These are phyloP conservation scores for Syncephalastrum monosporum DNA, from an alignment of 371 early-diverging fungal species.

Conservation along the genomic window DNA sequence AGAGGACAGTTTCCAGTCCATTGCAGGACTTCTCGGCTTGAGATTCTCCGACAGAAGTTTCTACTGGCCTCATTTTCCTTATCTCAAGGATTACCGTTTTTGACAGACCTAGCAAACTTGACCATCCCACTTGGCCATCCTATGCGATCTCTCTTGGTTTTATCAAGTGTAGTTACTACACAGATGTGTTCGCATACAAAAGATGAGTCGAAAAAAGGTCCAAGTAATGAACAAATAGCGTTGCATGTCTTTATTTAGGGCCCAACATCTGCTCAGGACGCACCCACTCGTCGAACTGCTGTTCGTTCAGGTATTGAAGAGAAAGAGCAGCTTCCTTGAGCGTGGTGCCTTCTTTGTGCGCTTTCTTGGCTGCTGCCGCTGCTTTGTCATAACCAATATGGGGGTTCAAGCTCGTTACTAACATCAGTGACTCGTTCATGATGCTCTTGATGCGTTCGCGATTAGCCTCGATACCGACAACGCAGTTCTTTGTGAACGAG, in stretches of 20 bases:
- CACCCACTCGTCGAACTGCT: conserved; percentile 86
- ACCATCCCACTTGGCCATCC: too few relatives aligned
- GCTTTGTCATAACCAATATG: conserved; percentile 84
- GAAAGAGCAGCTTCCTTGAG: conserved; percentile 80
- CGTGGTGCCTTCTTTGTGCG: conserved; percentile 82
- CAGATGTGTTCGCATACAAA: too few relatives aligned
- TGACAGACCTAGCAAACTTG: too few relatives aligned
- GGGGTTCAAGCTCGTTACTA: conserved; percentile 84
- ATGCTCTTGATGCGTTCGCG: conserved; percentile 69
- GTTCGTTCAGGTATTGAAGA: conserved; percentile 72
- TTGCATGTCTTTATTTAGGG: conserved; percentile 20
- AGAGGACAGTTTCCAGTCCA: too few relatives aligned
- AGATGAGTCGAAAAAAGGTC: too few relatives aligned
- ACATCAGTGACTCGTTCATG: conserved; percentile 80
- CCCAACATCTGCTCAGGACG: conserved; percentile 82
- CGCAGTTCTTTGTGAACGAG: conserved; percentile 86
- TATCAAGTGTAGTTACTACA: too few relatives aligned
- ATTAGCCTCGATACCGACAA: conserved; percentile 82
- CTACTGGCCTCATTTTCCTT: too few relatives aligned
- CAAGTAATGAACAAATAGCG: too few relatives aligned
- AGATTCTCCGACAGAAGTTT: too few relatives aligned
- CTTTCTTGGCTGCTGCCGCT: conserved; percentile 83
- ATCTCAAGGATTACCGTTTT: too few relatives aligned
- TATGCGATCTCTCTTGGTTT: too few relatives aligned
- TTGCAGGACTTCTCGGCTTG: too few relatives aligned